A percentile compares a stretch with the other conserved stretches of the same genome.
These are phyloP conservation scores for Babesia bigemina DNA, from an alignment of 169 alveolate species.

Conservation along the genomic window DNA sequence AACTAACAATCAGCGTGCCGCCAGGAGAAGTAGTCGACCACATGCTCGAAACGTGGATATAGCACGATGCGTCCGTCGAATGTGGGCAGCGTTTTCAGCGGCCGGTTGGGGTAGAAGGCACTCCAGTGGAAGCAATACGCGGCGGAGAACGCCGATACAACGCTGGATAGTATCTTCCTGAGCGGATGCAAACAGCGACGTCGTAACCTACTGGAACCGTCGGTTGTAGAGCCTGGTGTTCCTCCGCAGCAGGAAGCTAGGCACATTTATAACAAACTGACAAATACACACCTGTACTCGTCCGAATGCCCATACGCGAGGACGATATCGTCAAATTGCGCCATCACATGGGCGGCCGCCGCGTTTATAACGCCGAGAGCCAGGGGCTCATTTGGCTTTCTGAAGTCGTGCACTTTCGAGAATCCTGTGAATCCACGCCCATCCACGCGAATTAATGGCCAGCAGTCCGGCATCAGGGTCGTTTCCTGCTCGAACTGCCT, in stretches of 20 bases:
- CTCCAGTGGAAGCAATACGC: constrained; percentile 88
- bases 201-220: constrained; percentile 63
- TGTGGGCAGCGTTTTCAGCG: constrained; percentile 84
- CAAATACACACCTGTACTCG: constrained; percentile 80
- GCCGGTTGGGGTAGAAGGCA: constrained; percentile 74
- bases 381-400: constrained; percentile 93
- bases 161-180: constrained; percentile 86
- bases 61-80: constrained; percentile 93
- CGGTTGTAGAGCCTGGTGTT: constrained; percentile 68
- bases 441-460: constrained; percentile 92
- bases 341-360: constrained; percentile 91
- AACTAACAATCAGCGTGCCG: constrained; percentile 88
- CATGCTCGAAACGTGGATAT: constrained; percentile 88
- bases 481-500: constrained; percentile 88
- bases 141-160: constrained; percentile 90
- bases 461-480: constrained; percentile 84
- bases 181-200: constrained; percentile 70
- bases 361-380: constrained; percentile 88
- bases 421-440: constrained; percentile 92
- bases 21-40: constrained; percentile 90
- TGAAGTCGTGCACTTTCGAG: constrained; percentile 85
- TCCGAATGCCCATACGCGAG: constrained; percentile 95
- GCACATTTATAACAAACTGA: neutral
- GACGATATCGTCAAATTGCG: constrained; percentile 88
- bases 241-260: constrained; percentile 66